phyloP scores from a whole-genome alignment of 805 yeast genomes.

The Hanseniaspora occidentalis region DNA sequence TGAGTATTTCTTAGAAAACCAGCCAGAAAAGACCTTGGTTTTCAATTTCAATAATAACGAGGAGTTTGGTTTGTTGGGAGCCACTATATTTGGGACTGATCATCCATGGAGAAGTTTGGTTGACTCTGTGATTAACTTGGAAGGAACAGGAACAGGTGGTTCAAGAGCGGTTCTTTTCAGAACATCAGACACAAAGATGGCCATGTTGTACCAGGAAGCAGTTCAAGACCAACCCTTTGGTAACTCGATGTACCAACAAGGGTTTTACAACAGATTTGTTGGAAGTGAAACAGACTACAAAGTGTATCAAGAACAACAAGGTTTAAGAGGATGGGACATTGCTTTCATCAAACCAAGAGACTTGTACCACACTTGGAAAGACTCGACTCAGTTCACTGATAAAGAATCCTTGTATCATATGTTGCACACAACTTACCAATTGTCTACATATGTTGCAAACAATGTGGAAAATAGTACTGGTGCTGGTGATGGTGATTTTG shows the following conservation, averaged over 20 bases:
- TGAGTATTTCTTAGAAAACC: conserved; percentile 31
- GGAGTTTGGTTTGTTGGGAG: conserved; percentile 80
- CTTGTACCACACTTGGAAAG: conserved; percentile 68
- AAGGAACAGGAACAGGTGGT: conserved; percentile 91
- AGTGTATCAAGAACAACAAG: conserved; percentile 45
- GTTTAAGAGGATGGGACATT: conserved; percentile 76
- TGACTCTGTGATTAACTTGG: conserved; percentile 62
- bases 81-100: conserved; percentile 45
- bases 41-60: conserved; percentile 85
- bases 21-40: conserved; percentile 60
- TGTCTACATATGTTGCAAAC: conserved; percentile 34
- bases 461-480: conserved; percentile 24
- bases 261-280: conserved; percentile 60
- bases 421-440: conserved; percentile 59
- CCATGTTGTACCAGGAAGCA: conserved; percentile 39
- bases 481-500: conserved; percentile 14
- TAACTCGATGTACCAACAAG: conserved; percentile 71
- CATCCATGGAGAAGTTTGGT: conserved; percentile 63
- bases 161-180: conserved; percentile 63
- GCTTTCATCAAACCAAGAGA: conserved; percentile 83
- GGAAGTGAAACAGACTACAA: conserved; percentile 79
- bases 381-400: conserved; percentile 50
- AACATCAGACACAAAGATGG: conserved; percentile 66
- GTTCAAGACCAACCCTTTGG: conserved; percentile 60
- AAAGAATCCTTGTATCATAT: conserved; percentile 73